Percentiles rank a stretch among this genome's conserved stretches.
Conservation (phyloP, 2,329 filamentous ascomycete genomes). For the Arthrobotrys sinensis region DNA sequence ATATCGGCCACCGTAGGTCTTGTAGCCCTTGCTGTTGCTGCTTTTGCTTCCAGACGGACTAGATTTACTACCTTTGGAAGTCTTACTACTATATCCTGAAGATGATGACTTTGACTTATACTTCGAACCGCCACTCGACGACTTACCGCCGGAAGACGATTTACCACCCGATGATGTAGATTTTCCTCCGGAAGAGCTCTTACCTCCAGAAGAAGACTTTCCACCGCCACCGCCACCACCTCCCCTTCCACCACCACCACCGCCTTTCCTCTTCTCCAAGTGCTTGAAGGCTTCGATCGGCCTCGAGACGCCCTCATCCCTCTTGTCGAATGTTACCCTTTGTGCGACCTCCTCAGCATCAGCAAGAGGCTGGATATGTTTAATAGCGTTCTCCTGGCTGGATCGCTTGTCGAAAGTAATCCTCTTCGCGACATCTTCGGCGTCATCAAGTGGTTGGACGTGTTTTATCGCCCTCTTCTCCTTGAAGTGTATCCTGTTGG, state of each 20-base stretch:
- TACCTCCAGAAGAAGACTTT: slow-evolving; percentile 67
- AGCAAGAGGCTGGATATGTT: slow-evolving; percentile 14
- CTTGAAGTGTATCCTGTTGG: slow-evolving; percentile 36
- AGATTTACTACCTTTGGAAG: slow-evolving; percentile 42
- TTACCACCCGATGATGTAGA: slow-evolving; percentile 37
- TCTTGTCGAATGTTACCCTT: slow-evolving; percentile 39
- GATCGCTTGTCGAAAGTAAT: slow-evolving; percentile 40
- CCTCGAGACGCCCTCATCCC: slow-evolving; percentile 17
- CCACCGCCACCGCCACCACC: slow-evolving; percentile 64
- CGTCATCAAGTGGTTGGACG: slow-evolving; percentile 18
- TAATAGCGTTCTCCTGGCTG: slow-evolving; percentile 27
- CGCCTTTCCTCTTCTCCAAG: slow-evolving; percentile 50
- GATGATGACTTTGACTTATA: slow-evolving; percentile 29
- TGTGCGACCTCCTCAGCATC: slow-evolving; percentile 38
- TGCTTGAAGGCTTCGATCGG: slow-evolving; percentile 40
- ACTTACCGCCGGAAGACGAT: slow-evolving; percentile 28
- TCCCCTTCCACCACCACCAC: slow-evolving; percentile 37
- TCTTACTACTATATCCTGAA: slow-evolving; percentile 27
- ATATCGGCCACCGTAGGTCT: slow-evolving; percentile 64
- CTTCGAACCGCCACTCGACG: slow-evolving; percentile 60
- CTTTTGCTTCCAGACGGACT: slow-evolving; percentile 39
- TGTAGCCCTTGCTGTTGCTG: slow-evolving; percentile 62
- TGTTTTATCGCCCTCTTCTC: slow-evolving; percentile 38
- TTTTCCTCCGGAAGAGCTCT: slow-evolving; percentile 63
- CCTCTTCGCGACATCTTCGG: slow-evolving; percentile 34